Evolutionary conservation across 441 rosid genomes (phyloP).

Genomic region (Gossypium schwendimanii): DNA sequence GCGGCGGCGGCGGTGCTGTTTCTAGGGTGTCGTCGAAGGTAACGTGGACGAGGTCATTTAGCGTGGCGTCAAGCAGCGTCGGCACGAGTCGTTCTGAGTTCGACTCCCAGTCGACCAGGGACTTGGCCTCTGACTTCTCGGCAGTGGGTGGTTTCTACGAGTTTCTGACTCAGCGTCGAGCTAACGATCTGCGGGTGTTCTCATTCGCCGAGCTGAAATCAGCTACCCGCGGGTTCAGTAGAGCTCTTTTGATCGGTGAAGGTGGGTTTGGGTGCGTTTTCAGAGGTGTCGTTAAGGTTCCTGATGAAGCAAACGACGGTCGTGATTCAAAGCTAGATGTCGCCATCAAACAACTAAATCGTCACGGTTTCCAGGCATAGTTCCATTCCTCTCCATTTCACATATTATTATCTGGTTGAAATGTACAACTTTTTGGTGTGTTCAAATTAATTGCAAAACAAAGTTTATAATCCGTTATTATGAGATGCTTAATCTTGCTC

Average conservation of each 20-base stretch:
- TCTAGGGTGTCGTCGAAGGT: slow-evolving; percentile 39
- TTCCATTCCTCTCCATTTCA: neutral
- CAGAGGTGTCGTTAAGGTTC: slow-evolving; percentile 44
- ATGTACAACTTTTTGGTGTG: neutral
- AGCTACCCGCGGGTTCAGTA: slow-evolving; percentile 54
- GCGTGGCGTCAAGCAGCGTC: slow-evolving; percentile 71
- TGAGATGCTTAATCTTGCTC: neutral
- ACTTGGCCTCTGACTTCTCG: slow-evolving; percentile 42
- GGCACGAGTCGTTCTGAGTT: slow-evolving; percentile 71
- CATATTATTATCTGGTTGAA: neutral
- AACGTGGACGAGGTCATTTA: slow-evolving; percentile 84
- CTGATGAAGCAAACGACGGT: slow-evolving; percentile 25
- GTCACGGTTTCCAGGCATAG: slow-evolving; percentile 86
- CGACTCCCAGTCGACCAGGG: slow-evolving; percentile 60
- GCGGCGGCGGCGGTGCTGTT: slow-evolving; percentile 27
- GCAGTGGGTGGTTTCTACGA: slow-evolving; percentile 43
- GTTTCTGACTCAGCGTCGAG: slow-evolving; percentile 50
- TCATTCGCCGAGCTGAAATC: slow-evolving; percentile 51
- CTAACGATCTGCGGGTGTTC: slow-evolving; percentile 65
- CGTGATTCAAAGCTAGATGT: slow-evolving; percentile 37
- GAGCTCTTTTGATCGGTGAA: slow-evolving; percentile 56
- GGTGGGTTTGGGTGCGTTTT: slow-evolving; percentile 76
- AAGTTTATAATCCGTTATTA: neutral
- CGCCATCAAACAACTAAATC: slow-evolving; percentile 66
- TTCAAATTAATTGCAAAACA: neutral